Evolutionary conservation across 164 flowering plant genomes (phyloP).

Genomic region (Platanus orientalis): DNA sequence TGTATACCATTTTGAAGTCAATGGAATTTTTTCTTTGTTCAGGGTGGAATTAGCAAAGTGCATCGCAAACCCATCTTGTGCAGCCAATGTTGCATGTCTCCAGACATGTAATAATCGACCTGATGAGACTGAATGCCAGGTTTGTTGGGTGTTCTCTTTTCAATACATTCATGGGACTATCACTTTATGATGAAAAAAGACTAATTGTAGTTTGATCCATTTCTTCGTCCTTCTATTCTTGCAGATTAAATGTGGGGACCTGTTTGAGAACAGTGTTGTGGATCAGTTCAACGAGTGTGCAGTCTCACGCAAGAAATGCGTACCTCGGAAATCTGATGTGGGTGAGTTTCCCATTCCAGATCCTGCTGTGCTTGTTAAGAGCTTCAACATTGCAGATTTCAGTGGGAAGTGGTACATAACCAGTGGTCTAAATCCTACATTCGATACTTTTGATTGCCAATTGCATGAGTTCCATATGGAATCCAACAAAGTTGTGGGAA

Average conservation of each 20-base stretch:
- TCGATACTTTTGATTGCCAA: slow-evolving; percentile 90
- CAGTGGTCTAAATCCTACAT: slow-evolving; percentile 88
- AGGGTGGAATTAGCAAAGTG: slow-evolving; percentile 93
- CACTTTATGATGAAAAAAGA: slow-evolving; percentile 7
- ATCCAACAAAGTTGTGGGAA: slow-evolving; percentile 67
- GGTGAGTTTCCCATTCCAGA: slow-evolving; percentile 91
- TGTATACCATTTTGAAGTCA: not conserved
- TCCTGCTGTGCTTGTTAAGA: slow-evolving; percentile 64
- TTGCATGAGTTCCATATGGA: slow-evolving; percentile 84
- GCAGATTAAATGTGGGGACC: slow-evolving; percentile 95
- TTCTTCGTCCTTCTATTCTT: slow-evolving; percentile 11
- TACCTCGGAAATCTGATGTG: slow-evolving; percentile 79
- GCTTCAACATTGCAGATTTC: slow-evolving; percentile 71
- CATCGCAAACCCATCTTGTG: slow-evolving; percentile 89
- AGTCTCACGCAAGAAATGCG: slow-evolving; percentile 94
- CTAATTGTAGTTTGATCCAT: slow-evolving; percentile 16
- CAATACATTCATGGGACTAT: not conserved
- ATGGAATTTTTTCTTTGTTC: slow-evolving; percentile 12
- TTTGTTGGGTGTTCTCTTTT: slow-evolving; percentile 22
- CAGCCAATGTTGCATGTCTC: slow-evolving; percentile 94
- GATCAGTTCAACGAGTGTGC: slow-evolving; percentile 97
- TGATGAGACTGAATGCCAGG: slow-evolving; percentile 97
- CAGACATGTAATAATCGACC: slow-evolving; percentile 95
- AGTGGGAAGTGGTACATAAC: slow-evolving; percentile 91
- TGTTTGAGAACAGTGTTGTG: slow-evolving; percentile 82